Evolutionary conservation across 805 yeast genomes (phyloP).

Genomic region (Zygotorulaspora danielsina): DNA sequence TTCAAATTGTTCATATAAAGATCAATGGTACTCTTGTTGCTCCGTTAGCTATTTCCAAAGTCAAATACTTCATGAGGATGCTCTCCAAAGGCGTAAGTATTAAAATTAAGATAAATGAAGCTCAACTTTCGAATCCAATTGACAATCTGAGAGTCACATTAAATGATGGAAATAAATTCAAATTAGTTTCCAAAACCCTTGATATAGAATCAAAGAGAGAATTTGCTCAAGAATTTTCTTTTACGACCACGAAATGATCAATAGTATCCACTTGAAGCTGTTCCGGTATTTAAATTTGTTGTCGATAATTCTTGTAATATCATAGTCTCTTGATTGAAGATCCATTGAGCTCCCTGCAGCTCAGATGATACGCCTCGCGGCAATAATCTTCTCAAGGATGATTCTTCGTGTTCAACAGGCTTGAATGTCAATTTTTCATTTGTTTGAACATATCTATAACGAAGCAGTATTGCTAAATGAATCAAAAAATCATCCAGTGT

Average conservation of each 20-base stretch:
- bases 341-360: conserved; percentile 24
- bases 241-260: conserved; percentile 6
- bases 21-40: conserved; percentile 33
- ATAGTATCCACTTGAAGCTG: conserved; percentile 8
- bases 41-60: conserved; percentile 26
- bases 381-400: conserved; percentile 13
- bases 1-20: conserved; percentile 31
- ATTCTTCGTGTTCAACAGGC: conserved; percentile 18
- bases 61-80: conserved; percentile 19
- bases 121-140: conserved; percentile 23
- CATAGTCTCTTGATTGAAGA: conserved; percentile 14
- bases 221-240: conserved; percentile 38
- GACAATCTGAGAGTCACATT: conserved; percentile 32
- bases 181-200: conserved; percentile 45
- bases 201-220: conserved; percentile 41
- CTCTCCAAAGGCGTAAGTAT: conserved; percentile 21
- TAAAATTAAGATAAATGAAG: conserved; percentile 26
- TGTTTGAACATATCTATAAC: conserved; percentile 29
- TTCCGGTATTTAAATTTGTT: background rate
- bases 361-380: conserved; percentile 31
- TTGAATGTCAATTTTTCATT: conserved; percentile 31
- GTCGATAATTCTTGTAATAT: conserved; percentile 6
- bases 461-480: conserved; percentile 26
- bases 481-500: conserved; percentile 28
- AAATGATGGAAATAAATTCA: conserved; percentile 46